Base-by-base conservation (phyloP, 2,329 filamentous ascomycete genomes). In the Ophiostoma montium region DNA sequence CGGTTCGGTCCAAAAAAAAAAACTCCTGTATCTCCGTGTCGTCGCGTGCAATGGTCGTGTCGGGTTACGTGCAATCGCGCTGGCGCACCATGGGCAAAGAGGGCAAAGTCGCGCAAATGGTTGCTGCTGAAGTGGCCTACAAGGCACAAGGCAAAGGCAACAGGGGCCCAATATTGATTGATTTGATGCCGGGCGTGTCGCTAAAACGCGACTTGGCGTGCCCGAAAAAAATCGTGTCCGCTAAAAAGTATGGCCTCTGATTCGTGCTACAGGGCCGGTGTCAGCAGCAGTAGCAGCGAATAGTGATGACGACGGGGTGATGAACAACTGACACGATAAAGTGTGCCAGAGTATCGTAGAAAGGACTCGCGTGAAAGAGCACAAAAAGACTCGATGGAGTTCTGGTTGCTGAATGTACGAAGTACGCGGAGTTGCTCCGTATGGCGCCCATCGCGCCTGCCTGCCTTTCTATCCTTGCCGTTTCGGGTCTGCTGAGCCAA, bases 151-250 rank as follows among this genome's bases (percentile, higher is more conserved):
- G n/a, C n/a, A n/a, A n/a, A n/a, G n/a, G n/a, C n/a, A n/a, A n/a
- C 39, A 30, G 10, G 23, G 44, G n/a, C n/a, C 21, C 44, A 35
- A 46, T 18, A 27, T 43, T 38, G 49, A 38, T 35, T 38, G 36
- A 35, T 39, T 44, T 47, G n/a, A n/a, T n/a, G n/a, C n/a, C n/a
- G 19, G 44, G 49, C 44, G 44, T 47, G 44, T 43, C 30, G 33
- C 42, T 42, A 47, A 46, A 39, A 47, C 50, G 50, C 46, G 50
- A 42, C 30, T 30, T 35, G 46, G 30, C 41, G 42, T 49, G 42
- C 42, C 42, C 8, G 23, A 27, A 27, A 48, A 27, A 48, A 46
- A 48, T 48, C 48, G 48, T 35, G 42, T 19, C 50, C 41, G 21
- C 32, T 31, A 46, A 36, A 46, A 27, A 27, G 23, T 8, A 27